Conservation (phyloP, 2,329 filamentous ascomycete species). For the Ploettnerulaceae sp. region DNA sequence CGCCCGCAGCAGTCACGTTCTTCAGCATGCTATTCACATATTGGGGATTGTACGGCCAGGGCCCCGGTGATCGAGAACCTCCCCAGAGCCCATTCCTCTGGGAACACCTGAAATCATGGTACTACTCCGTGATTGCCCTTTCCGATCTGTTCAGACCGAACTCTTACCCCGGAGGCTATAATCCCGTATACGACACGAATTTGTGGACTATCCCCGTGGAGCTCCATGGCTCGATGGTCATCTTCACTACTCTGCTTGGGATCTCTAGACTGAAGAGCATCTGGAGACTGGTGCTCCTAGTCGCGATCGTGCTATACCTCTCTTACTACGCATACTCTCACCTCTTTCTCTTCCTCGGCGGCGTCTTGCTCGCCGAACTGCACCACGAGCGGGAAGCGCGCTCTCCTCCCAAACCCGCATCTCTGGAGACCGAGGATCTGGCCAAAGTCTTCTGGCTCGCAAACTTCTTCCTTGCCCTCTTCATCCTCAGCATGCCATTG, state of each 20-base stretch:
- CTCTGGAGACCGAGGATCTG: no score
- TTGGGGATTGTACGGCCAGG: constrained; percentile 5
- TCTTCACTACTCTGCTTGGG: constrained; percentile 16
- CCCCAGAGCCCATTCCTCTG: constrained; percentile 2
- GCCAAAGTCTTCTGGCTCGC: constrained; percentile 7
- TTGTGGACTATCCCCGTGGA: constrained; percentile 25
- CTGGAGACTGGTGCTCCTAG: background rate
- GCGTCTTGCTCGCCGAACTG: constrained; percentile 16
- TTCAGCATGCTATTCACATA: constrained; percentile 18
- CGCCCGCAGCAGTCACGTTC: constrained; percentile 39
- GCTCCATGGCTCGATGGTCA: constrained; percentile 21
- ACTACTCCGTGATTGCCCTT: background rate
- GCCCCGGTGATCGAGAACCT: background rate
- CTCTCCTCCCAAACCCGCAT: background rate
- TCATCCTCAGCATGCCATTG: constrained; percentile 11
- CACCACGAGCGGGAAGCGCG: background rate
- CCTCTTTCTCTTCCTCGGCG: constrained; percentile 19
- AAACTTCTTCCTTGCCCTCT: constrained; percentile 8
- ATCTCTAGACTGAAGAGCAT: constrained; percentile 8
- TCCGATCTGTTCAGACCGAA: constrained; percentile 1
- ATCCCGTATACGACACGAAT: constrained; percentile 5
- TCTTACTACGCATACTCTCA: constrained; percentile 14
- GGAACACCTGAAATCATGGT: constrained; percentile 6
- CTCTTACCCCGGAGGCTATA: background rate
- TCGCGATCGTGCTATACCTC: constrained; percentile 8